These are phyloP conservation scores for Phialophora tarda DNA, from an alignment of 2,329 filamentous ascomycete genomes.

Conservation along the genomic window DNA sequence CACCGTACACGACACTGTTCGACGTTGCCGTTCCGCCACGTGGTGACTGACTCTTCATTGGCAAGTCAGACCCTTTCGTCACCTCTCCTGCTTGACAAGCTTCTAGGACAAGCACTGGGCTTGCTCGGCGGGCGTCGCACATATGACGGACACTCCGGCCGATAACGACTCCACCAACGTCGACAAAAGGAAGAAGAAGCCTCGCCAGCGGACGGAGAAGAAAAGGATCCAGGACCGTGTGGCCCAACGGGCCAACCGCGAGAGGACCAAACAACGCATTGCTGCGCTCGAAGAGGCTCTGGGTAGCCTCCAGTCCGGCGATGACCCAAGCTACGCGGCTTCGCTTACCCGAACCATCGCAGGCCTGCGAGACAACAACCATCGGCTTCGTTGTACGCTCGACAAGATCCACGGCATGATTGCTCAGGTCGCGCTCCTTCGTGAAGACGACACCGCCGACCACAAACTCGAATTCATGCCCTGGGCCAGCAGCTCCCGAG, in stretches of 20 bases:
- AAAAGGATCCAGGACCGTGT: conserved; percentile 33
- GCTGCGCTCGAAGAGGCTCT: conserved; percentile 29
- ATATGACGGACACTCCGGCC: not conserved
- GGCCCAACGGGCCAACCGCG: conserved; percentile 38
- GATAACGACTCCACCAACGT: not conserved
- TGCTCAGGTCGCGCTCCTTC: conserved; percentile 19
- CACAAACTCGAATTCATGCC: not conserved
- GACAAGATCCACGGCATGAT: conserved; percentile 27
- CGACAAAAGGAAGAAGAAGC: not conserved
- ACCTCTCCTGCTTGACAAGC: not conserved
- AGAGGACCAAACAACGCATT: conserved; percentile 37
- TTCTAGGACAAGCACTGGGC: not conserved
- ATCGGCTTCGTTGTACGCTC: conserved; percentile 23
- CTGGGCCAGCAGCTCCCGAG: not conserved
- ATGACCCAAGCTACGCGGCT: conserved; percentile 18
- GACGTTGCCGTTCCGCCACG: not conserved
- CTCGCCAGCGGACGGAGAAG: conserved; percentile 25
- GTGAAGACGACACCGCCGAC: conserved; percentile 6
- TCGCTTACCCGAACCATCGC: conserved; percentile 25
- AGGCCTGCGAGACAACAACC: conserved; percentile 27
- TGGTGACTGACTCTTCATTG: not conserved
- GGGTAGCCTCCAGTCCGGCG: conserved; percentile 28
- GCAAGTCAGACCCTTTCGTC: not conserved
- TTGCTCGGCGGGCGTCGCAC: too few relatives aligned
- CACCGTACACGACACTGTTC: not conserved